phyloP scores from a whole-genome alignment of 805 yeast species.

The Wickerhamomyces alni region DNA sequence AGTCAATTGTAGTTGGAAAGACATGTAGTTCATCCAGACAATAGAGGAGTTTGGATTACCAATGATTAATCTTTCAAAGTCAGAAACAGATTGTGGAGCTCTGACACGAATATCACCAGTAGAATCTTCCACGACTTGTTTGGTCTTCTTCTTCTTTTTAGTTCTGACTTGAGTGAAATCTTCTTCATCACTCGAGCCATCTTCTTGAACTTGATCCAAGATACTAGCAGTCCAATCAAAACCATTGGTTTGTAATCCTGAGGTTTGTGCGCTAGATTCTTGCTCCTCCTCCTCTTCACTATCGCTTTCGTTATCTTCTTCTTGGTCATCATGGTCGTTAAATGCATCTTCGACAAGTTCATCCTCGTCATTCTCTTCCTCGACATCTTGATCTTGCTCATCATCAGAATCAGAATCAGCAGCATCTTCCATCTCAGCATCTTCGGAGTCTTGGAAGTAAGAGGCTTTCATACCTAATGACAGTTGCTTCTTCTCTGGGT shows the following conservation, averaged over 20 bases:
- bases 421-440: conserved; percentile 23
- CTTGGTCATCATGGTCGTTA: conserved; percentile 19
- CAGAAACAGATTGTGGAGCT: conserved; percentile 87
- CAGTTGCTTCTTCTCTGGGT: conserved; percentile 61
- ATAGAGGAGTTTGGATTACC: conserved; percentile 93
- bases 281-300: conserved; percentile 21
- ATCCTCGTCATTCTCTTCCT: conserved; percentile 14
- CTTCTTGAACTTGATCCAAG: conserved; percentile 70
- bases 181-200: conserved; percentile 45
- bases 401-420: conserved; percentile 16
- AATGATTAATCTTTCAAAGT: conserved; percentile 85
- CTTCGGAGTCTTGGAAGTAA: conserved; percentile 47
- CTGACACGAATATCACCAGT: conserved; percentile 80
- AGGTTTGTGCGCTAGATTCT: conserved; percentile 22
- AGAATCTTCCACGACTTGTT: conserved; percentile 56
- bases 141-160: conserved; percentile 38
- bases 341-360: conserved; percentile 17
- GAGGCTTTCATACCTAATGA: conserved; percentile 95
- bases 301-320: conserved; percentile 28
- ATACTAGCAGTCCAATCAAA: conserved; percentile 96
- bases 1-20: conserved; percentile 91
- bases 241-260: conserved; percentile 76
- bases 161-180: conserved; percentile 38
- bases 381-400: conserved; percentile 16
- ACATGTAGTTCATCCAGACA: conserved; percentile 97